Conservation (phyloP, 129 eudicot species). For the Mikania micrantha region DNA sequence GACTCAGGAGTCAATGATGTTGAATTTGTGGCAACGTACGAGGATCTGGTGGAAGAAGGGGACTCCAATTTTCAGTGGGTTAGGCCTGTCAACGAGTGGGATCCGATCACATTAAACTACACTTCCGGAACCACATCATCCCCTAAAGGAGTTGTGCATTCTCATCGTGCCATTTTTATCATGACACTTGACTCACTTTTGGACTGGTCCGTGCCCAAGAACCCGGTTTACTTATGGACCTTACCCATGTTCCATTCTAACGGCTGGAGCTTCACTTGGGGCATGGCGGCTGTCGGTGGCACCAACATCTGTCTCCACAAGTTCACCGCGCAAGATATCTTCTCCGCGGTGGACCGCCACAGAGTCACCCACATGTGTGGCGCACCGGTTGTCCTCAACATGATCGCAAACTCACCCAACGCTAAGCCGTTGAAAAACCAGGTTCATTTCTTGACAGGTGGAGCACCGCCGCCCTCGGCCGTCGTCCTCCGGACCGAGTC, state of each 20-base stretch:
- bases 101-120: constrained; percentile 54
- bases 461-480: constrained; percentile 61
- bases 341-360: constrained; percentile 27
- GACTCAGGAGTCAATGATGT: background rate
- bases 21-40: constrained; percentile 22
- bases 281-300: constrained; percentile 62
- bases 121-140: constrained; percentile 71
- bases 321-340: constrained; percentile 22
- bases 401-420: constrained; percentile 30
- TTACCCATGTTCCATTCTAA: constrained; percentile 67
- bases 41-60: constrained; percentile 39
- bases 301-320: constrained; percentile 53
- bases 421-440: constrained; percentile 13
- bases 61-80: constrained; percentile 40
- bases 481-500: constrained; percentile 43
- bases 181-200: constrained; percentile 25
- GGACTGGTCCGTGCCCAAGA: constrained; percentile 41
- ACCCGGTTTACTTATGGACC: constrained; percentile 50
- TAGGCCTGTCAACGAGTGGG: constrained; percentile 42
- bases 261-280: constrained; percentile 77
- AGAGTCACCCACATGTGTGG: constrained; percentile 67
- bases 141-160: constrained; percentile 59
- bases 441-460: constrained; percentile 53
- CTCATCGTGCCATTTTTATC: constrained; percentile 39
- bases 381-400: constrained; percentile 59